Conservation (phyloP, 2,329 filamentous ascomycete genomes). For the Paecilomyces niveus region DNA sequence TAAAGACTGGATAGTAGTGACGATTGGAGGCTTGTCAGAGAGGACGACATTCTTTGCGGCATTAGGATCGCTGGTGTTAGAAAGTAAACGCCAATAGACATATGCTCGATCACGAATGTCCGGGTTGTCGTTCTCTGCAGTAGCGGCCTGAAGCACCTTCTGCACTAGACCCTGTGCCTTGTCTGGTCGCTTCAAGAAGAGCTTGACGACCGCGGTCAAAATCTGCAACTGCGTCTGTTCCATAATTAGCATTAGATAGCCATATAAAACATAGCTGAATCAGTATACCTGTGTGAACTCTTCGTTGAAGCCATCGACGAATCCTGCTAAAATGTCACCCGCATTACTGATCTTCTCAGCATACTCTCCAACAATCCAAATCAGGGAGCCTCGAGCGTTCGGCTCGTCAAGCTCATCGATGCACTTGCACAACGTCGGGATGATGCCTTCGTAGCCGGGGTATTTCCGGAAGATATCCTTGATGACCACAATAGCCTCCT, state of each 20-base stretch:
- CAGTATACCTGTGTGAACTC: conserved; percentile 79
- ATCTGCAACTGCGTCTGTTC: conserved; percentile 93
- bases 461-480: conserved; percentile 98
- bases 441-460: conserved; percentile 95
- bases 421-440: conserved; percentile 89
- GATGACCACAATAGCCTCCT: conserved; percentile 97
- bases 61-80: conserved; percentile 69
- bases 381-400: conserved; percentile 78
- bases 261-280: conserved; percentile 2
- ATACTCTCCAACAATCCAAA: conserved; percentile 99
- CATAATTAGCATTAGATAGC: conserved; percentile 2
- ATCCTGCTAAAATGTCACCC: conserved; percentile 84
- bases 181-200: conserved; percentile 94
- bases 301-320: conserved; percentile 90
- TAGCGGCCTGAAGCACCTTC: conserved; percentile 87
- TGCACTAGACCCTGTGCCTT: conserved; percentile 87
- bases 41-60: conserved; percentile 90
- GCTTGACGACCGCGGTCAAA: conserved; percentile 90
- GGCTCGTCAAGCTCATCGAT: conserved; percentile 97
- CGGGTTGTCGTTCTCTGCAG: conserved; percentile 92
- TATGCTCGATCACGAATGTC: conserved; percentile 96
- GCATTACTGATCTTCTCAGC: conserved; percentile 99
- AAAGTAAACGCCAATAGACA: conserved; percentile 95
- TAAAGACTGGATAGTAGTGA: conserved; percentile 85
- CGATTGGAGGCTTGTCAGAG: conserved; percentile 88